Evolutionary conservation across 345 rosid species (phyloP).

Genomic region (Boechera stricta): DNA sequence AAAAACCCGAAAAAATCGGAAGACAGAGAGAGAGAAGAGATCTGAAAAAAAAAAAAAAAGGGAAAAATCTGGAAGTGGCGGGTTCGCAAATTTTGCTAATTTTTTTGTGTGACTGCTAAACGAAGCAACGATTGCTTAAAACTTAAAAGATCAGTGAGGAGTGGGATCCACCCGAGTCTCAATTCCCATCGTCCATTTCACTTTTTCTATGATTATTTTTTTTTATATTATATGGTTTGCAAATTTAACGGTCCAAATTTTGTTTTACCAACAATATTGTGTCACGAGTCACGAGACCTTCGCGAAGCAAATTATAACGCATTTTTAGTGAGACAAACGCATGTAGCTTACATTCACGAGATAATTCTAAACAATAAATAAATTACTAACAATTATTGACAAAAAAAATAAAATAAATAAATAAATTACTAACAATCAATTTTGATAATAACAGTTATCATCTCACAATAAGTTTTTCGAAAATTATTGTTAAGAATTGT

Average conservation of each 20-base stretch:
- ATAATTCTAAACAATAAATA: not conserved
- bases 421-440: not conserved
- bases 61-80: slow-evolving; percentile 38
- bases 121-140: slow-evolving; percentile 37
- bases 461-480: too few relatives aligned
- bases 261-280: not conserved
- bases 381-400: not conserved
- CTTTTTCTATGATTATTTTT: not conserved
- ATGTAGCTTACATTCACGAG: slow-evolving; percentile 13
- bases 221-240: not conserved
- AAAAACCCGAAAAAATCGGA: slow-evolving; percentile 24
- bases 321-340: slow-evolving; percentile 6
- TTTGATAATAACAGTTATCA: not conserved
- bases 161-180: slow-evolving; percentile 35
- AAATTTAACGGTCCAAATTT: slow-evolving; percentile 23
- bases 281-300: not conserved
- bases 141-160: slow-evolving; percentile 30
- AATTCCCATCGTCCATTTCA: slow-evolving; percentile 42
- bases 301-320: not conserved
- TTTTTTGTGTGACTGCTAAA: slow-evolving; percentile 22
- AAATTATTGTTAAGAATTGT: too few relatives aligned
- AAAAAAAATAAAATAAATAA: too few relatives aligned
- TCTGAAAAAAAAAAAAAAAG: not conserved
- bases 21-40: slow-evolving; percentile 40
- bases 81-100: slow-evolving; percentile 19